Base-by-base conservation (phyloP, 768 basidiomycete species). In the Trametes gibbosa region DNA sequence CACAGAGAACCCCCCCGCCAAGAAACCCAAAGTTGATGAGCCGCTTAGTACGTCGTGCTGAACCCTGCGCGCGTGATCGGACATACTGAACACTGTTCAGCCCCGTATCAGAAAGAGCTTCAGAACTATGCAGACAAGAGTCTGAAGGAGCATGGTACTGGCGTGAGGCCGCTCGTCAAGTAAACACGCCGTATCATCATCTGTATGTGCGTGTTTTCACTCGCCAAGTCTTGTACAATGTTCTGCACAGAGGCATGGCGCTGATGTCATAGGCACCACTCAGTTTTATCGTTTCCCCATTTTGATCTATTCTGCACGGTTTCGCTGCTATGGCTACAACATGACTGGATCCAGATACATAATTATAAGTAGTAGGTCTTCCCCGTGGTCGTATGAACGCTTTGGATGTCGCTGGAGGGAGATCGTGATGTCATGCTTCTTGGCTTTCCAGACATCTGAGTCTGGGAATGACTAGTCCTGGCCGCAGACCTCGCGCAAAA, bases 81-180 rank as follows among this genome's bases (percentile, higher is more conserved):
- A 24, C 9, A 3, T 48, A 21, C 16, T 55, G 50, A 56, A 43
- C 46, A 17, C 21, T 14, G n/a, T 14, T 13, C 63, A 79, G 76
- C 69, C n/a, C 68, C 74, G 54, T 79, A 80, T 63, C 68, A 73
- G 59, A 74, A 76, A 50, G 72, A 79, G 63, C 76, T 79, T 21
- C 72, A 75, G 59, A 73, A 66, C 54, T 76, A 76, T 56, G 64
- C 67, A 2, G 70, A 72, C n/a, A 66, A 70, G 39, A 75, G 74
- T 52, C 74, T 79, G 61, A 80, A 79, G 64, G 76, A 77, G 47
- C 63, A 71, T 46, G 78, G 77, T 45, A 78, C 69, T 34, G 77
- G 78, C 46, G 72, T 79, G 53, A 64, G 77, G 50, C 73, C 79
- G 19, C 72, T 79, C 39, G 72, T 80, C 53, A 81, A 80, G 66